Evolutionary conservation across 805 yeast species (phyloP).

Genomic region (Kuraishia piskuri): DNA sequence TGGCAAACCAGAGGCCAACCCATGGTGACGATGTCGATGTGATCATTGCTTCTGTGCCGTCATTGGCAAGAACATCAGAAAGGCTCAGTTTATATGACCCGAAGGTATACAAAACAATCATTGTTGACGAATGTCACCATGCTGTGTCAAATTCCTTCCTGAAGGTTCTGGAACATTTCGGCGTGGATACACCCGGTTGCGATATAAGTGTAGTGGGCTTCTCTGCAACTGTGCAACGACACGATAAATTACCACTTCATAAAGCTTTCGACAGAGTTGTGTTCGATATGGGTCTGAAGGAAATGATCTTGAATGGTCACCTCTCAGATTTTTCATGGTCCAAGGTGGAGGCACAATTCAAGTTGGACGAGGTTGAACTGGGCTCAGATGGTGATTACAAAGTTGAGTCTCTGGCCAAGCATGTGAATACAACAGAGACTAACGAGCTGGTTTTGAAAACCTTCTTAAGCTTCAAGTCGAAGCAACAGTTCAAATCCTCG

Average conservation of each 20-base stretch:
- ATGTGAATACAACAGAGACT: conserved; percentile 43
- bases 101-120: conserved; percentile 55
- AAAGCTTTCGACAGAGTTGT: conserved; percentile 65
- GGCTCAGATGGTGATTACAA: conserved; percentile 44
- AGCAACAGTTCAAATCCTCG: conserved; percentile 45
- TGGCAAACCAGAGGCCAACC: conserved; percentile 43
- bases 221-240: conserved; percentile 78
- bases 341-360: conserved; percentile 35
- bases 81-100: conserved; percentile 51
- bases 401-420: conserved; percentile 37
- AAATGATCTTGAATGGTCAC: conserved; percentile 63
- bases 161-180: conserved; percentile 50
- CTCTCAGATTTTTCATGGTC: conserved; percentile 63
- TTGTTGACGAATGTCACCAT: conserved; percentile 92
- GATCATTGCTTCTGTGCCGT: conserved; percentile 69
- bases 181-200: conserved; percentile 31
- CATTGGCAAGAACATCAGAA: conserved; percentile 34
- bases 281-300: conserved; percentile 53
- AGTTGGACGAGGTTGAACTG: conserved; percentile 16
- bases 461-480: conserved; percentile 34
- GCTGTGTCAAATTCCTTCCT: conserved; percentile 66
- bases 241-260: conserved; percentile 57
- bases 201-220: conserved; percentile 66
- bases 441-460: conserved; percentile 50
- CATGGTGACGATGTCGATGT: conserved; percentile 42